Evolutionary conservation across 768 basidiomycete species (phyloP).

Genomic region (Dendrothele bispora): DNA sequence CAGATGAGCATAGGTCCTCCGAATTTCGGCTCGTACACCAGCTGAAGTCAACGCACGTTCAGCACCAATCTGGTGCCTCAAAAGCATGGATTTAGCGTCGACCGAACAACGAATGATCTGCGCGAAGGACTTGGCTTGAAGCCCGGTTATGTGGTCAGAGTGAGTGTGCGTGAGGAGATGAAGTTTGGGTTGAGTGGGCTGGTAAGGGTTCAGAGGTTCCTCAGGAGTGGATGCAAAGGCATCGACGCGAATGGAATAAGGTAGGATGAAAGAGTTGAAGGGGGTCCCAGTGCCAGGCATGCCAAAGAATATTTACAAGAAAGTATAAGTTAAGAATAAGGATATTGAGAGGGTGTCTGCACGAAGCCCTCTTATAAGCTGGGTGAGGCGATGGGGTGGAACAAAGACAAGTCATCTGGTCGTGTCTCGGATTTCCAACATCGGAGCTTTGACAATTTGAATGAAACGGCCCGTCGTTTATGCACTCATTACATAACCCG

Average conservation of each 20-base stretch:
- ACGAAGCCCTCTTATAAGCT: no score
- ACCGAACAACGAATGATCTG: constrained; percentile 73
- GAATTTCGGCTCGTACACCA: constrained; percentile 49
- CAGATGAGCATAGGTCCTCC: constrained; percentile 66
- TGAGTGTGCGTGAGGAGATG: constrained; percentile 91
- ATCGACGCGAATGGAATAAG: constrained; percentile 86
- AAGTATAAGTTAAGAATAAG: no score
- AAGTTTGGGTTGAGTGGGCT: constrained; percentile 31
- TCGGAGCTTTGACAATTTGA: no score
- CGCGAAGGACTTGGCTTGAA: constrained; percentile 73
- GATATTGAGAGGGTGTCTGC: no score
- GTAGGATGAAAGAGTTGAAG: constrained; percentile 70
- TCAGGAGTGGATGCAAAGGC: constrained; percentile 52
- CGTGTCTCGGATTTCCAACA: no score
- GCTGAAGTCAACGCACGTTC: constrained; percentile 61
- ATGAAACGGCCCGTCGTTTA: no score
- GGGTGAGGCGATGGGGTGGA: no score
- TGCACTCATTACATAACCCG: no score
- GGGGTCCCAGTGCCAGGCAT: constrained; percentile 85
- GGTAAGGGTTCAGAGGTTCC: constrained; percentile 23
- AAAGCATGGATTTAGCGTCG: constrained; percentile 85
- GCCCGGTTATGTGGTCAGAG: constrained; percentile 81
- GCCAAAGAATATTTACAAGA: not conserved
- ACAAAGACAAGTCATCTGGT: no score
- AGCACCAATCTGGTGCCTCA: constrained; percentile 69